A percentile compares a stretch with the other conserved stretches of the same genome.
Conservation (phyloP, 495 filamentous ascomycete species). For the Annulohypoxylon nitens region DNA sequence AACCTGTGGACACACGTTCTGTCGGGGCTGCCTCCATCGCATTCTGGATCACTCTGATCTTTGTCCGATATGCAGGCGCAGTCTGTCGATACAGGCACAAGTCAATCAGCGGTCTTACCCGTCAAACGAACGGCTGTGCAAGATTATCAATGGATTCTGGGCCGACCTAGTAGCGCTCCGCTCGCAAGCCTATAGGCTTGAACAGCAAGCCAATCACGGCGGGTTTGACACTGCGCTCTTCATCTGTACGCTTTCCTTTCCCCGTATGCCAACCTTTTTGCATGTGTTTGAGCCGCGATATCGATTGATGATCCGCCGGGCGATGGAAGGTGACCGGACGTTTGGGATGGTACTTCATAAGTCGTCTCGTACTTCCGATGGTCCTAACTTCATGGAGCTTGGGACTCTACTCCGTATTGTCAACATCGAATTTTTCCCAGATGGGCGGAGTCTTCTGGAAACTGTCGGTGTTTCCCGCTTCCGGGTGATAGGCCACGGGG, state of each 20-base stretch:
- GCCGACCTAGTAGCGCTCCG: conserved; percentile 68
- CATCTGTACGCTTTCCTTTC: conserved; percentile 83
- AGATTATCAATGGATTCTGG: conserved; percentile 73
- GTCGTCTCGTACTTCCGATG: conserved; percentile 45
- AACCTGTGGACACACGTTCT: conserved; percentile 90
- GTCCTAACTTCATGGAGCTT: conserved; percentile 72
- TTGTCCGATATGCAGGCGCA: conserved; percentile 83
- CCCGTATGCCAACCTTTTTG: conserved; percentile 84
- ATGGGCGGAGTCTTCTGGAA: conserved; percentile 85
- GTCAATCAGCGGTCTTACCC: conserved; percentile 63
- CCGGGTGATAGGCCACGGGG: conserved; percentile 70
- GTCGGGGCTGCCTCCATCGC: conserved; percentile 79
- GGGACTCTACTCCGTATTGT: conserved; percentile 83
- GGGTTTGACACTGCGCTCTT: conserved; percentile 80
- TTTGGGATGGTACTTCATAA: conserved; percentile 83
- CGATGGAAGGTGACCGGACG: conserved; percentile 74
- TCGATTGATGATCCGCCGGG: conserved; percentile 86
- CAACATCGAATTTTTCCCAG: conserved; percentile 76
- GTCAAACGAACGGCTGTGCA: conserved; percentile 71
- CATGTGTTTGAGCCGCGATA: conserved; percentile 95
- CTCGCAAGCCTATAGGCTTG: conserved; percentile 52
- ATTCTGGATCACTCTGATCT: conserved; percentile 79
- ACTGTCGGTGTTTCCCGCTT: conserved; percentile 82
- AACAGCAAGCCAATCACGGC: conserved; percentile 55
- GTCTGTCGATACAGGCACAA: conserved; percentile 70